Evolutionary conservation across 371 early-diverging fungal genomes (phyloP).

Genomic region (Amoeboaphelidium occidentale): DNA sequence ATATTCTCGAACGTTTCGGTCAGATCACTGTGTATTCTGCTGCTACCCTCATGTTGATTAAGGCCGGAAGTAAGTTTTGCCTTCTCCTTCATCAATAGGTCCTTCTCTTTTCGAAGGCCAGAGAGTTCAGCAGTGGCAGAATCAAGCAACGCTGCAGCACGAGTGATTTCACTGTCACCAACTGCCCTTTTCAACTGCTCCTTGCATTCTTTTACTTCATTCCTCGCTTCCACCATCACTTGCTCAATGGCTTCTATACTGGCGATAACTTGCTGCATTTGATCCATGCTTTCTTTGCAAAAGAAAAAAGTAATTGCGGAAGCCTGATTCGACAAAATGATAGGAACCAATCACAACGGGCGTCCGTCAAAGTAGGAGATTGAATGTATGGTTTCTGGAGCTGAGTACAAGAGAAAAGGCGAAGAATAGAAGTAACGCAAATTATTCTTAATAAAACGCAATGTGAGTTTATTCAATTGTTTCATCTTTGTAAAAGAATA

Average conservation of each 20-base stretch:
- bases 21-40: neutral
- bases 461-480: too few relatives aligned
- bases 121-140: neutral
- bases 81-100: neutral
- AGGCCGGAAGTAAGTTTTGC: neutral
- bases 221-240: neutral
- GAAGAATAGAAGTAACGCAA: too few relatives aligned
- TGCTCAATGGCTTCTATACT: neutral
- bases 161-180: neutral
- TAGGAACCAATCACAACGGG: too few relatives aligned
- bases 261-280: neutral
- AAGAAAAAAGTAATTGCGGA: too few relatives aligned
- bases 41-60: neutral
- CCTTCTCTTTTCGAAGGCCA: neutral
- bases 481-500: too few relatives aligned
- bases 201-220: neutral
- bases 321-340: too few relatives aligned
- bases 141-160: neutral
- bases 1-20: neutral
- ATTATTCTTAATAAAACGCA: too few relatives aligned
- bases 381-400: too few relatives aligned
- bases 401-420: too few relatives aligned
- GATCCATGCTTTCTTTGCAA: too few relatives aligned
- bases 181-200: neutral
- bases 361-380: too few relatives aligned